Evolutionary conservation across 2,329 filamentous ascomycete genomes (phyloP), one percentile per base, ranked within the genome.

Genomic region (Verticillium isaacii): DNA sequence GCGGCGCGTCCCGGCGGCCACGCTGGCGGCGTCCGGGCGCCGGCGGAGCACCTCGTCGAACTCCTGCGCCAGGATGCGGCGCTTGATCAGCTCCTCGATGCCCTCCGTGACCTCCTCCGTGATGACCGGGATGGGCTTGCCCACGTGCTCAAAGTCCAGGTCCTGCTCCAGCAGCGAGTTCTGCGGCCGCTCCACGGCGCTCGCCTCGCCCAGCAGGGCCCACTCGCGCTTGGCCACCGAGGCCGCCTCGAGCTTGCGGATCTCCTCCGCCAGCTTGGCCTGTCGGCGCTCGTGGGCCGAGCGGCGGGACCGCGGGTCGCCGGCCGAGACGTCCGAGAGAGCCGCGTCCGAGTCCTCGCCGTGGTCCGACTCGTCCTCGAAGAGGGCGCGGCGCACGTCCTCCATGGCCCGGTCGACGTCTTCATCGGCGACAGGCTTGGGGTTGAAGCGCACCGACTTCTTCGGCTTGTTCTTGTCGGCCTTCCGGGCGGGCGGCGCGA

Each of bases 91-190:
- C 37, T 91, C 89, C 76, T 99, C 95, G 62, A 99, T 96, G 68
- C 89, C 88, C 74, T 97, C 93, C 60, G 88, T 96, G 50, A 96
- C 83, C 74, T 97, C 93, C 52, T 91, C 89, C 0, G 95, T 98
- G 73, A 97, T 93, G 64, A 98, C 91, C 1, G 94, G 92, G 0
- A 98, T 90, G 0, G 95, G 94, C 74, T 98, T 99, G 71, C 95
- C 95, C 25, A 92, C 87, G 69, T 96, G 88, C 77, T 99, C 95
- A 72, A 98, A 99, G 67, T 98, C 94, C 32, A 99, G 84, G 69
- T 98, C 93, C 77, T 98, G 88, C 72, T 98, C 93, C 1, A 99
- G 85, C 2, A 99, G 84, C 0, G 94, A 97, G 78, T 99, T 98
- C 60, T 92, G 73, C 0, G 95, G 95, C 39, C 95, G 86, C 67